A percentile compares a stretch with the other conserved stretches of the same genome.
phyloP scores from a whole-genome alignment of 1,139 yeast genomes.

The Pichia sp. region DNA sequence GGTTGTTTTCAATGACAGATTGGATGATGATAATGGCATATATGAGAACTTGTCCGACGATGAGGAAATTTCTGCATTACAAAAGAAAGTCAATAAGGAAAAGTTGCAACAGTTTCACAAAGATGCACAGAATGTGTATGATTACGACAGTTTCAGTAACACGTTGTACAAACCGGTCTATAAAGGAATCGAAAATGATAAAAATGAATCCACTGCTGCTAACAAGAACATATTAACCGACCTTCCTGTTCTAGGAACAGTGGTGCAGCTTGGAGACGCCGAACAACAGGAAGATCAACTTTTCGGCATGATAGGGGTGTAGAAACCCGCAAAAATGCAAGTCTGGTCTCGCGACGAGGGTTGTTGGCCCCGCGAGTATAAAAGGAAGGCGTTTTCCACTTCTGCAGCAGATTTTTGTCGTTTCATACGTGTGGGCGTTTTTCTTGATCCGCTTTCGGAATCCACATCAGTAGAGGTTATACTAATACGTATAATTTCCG shows the following conservation, averaged over 20 bases:
- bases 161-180: constrained; percentile 52
- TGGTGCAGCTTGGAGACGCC: constrained; percentile 28
- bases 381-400: constrained; percentile 7
- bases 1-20: constrained; percentile 38
- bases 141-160: constrained; percentile 43
- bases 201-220: neutral
- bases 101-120: constrained; percentile 29
- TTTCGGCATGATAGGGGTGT: constrained; percentile 24
- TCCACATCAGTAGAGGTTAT: constrained; percentile 62
- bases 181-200: neutral
- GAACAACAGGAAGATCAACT: constrained; percentile 26
- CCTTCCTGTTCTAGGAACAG: constrained; percentile 15
- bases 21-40: constrained; percentile 24
- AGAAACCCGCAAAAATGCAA: constrained; percentile 6
- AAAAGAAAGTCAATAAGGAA: constrained; percentile 30
- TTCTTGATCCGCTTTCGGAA: constrained; percentile 9
- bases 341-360: too few relatives aligned
- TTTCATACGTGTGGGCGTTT: neutral
- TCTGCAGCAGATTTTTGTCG: neutral
- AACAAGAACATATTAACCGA: neutral
- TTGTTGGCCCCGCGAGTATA: constrained; percentile 6
- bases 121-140: constrained; percentile 45
- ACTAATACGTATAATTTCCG: constrained; percentile 49
- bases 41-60: constrained; percentile 33
- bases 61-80: constrained; percentile 35